Base-by-base conservation (phyloP, 371 early-diverging fungal genomes). In the Fennellomyces sp. region DNA sequence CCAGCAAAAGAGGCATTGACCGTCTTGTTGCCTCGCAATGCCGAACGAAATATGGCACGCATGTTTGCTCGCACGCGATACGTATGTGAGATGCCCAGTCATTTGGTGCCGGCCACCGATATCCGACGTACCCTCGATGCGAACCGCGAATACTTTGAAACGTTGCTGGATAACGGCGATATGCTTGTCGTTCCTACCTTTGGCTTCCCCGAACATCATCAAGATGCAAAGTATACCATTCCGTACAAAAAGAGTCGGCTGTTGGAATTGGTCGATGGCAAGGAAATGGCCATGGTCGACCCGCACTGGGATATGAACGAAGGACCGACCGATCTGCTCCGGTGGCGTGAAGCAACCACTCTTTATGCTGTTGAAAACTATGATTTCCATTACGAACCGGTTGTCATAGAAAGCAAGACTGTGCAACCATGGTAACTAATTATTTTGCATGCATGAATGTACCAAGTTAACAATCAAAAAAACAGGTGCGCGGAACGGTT, bases 31-130 rank as follows among this genome's bases (percentile, higher is more conserved):
- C 68, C 78, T 23, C 76, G 74, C 36, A 81, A 81, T 42, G 73
- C 76, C 12, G 76, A 78, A 39, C 74, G 81, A n/a, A 81, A 81
- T 36, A 50, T 81, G 56, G 81, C 81, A 12, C 60, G 81, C 17
- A 33, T 81, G 38, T 73, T 75, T 45, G 69, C 81, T 2, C 69
- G 64, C 11, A 74, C 76, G 2, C 73, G 74, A 15, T 78, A 64
- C 35, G 54, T 78, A 2, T 58, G 67, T 61, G 78, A 76, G 38
- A 61, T 78, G 39, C 73, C 78, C 8, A 48, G 67, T 26, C 61
- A 70, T 45, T 64, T 72, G 6, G 63, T 81, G 3, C 78, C 78
- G 8, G 76, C 71, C 15, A 72, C 78, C 13, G 69, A 74, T 48
- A 36, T 81, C 4, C 70, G 65, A 15, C 64, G 64, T 21, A 81